These are phyloP conservation scores for Lippia alba DNA, from an alignment of 305 asterid genomes.

Conservation along the genomic window DNA sequence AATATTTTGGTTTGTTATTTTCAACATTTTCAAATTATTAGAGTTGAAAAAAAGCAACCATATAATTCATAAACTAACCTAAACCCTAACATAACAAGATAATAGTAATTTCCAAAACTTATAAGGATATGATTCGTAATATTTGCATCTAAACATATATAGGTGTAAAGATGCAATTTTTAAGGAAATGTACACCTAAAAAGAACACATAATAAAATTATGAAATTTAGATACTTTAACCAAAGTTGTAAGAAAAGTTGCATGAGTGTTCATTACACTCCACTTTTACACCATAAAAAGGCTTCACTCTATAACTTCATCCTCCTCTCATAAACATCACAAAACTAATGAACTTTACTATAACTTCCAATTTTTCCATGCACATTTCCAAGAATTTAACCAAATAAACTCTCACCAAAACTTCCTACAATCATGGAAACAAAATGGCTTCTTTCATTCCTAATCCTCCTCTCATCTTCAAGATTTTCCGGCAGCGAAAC, in stretches of 20 bases:
- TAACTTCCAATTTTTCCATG: constrained; percentile 13
- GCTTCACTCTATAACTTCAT: constrained; percentile 29
- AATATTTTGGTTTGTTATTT: no score
- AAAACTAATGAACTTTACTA: background rate
- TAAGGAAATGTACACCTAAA: no score
- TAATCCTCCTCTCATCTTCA: constrained; percentile 32
- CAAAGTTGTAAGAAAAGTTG: constrained; percentile 20
- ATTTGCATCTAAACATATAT: no score
- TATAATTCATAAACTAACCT: no score
- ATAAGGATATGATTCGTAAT: no score
- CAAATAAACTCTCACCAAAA: constrained; percentile 23
- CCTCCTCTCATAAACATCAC: constrained; percentile 2
- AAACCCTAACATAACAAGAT: no score
- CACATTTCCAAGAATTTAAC: constrained; percentile 13
- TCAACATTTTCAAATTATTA: no score
- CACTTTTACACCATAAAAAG: constrained; percentile 4
- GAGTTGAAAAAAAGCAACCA: no score
- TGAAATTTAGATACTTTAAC: background rate
- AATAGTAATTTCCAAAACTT: no score
- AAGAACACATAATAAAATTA: background rate
- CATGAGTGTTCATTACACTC: constrained; percentile 25
- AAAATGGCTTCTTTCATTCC: constrained; percentile 32
- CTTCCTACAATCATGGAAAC: constrained; percentile 25
- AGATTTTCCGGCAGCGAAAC: constrained; percentile 42
- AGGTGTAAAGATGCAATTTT: no score